Evolutionary conservation across 176 grass and related monocot species (phyloP), one percentile per base, ranked within the genome.

Genomic region (Chrysopogon serrulatus): DNA sequence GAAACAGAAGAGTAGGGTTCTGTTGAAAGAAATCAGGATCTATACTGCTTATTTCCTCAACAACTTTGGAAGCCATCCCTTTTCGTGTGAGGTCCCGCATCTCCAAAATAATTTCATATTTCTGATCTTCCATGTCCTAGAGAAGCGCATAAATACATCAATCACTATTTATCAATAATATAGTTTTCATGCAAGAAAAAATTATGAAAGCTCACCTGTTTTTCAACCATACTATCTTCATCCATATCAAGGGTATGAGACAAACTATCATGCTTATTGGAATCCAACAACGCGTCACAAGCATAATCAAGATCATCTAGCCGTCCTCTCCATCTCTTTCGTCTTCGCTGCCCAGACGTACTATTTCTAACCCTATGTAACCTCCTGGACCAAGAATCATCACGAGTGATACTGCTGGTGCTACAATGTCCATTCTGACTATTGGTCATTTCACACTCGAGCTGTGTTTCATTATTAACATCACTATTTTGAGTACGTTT

Each of bases 281-380:
- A 49, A 90, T 88, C 89, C 11, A 84, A 23, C 74, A 64, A 59
- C 41, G 39, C 33, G 8, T 67, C 73, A 84, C 72, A 83, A 69
- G 19, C 48, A 90, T 83, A 86, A 73, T 92, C 88, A 17, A 82
- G 48, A 65, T 85, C 76, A 69, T 98, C 89, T 62, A 83, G 42
- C 23, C 93, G 90, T 23, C 96, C 93, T 87, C 96, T 99, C 96
- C 96, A 99, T 85, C 93, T 90, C 83, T 96, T 99, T 57, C 96
- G 83, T 61, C 87, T 86, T 87, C 83, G 91, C 59, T 94, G 87
- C 51, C 85, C 87, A 26, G 84, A 89, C 71, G 83, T 66, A 92
- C 83, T 88, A 69, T 86, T 94, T 84, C 96, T 96, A 79, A 83
- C 88, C 83, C 89, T 99, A 28, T 90, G 87, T 73, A 92, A 84